These are phyloP conservation scores for Dalbergia cochinchinensis DNA, from an alignment of 306 rosid genomes.

Conservation along the genomic window DNA sequence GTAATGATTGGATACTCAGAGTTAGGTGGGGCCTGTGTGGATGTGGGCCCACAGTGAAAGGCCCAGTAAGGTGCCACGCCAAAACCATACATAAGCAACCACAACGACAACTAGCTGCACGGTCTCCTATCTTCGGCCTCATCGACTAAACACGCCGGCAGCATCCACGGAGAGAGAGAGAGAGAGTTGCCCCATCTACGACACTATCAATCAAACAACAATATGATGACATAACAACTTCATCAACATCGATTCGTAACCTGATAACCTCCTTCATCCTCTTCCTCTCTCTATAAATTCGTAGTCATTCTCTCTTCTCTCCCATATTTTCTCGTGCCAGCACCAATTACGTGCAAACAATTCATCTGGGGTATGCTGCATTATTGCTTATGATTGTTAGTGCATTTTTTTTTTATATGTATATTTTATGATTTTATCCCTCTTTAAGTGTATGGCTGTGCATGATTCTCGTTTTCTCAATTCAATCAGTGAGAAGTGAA, in stretches of 20 bases:
- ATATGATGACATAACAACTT: conserved; percentile 33
- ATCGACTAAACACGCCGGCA: not conserved
- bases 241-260: not conserved
- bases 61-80: no score
- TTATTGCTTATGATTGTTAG: not conserved
- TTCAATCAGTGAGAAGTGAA: not conserved
- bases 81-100: no score
- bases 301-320: not conserved
- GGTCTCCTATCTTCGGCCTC: conserved; percentile 13
- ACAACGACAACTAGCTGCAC: not conserved
- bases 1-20: no score
- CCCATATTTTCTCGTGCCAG: not conserved
- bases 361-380: not conserved
- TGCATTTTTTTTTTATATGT: not conserved
- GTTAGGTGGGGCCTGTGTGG: not conserved
- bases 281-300: not conserved
- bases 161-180: not conserved
- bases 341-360: conserved; percentile 23
- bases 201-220: conserved; percentile 17
- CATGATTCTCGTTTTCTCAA: not conserved
- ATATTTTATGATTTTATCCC: no score
- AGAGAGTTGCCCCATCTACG: not conserved
- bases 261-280: not conserved
- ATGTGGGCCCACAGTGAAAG: not conserved
- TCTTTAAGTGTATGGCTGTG: not conserved